Evolutionary conservation across 257 asterid genomes (phyloP), one percentile per base, ranked within the genome.

Genomic region (Agastache rugosa): DNA sequence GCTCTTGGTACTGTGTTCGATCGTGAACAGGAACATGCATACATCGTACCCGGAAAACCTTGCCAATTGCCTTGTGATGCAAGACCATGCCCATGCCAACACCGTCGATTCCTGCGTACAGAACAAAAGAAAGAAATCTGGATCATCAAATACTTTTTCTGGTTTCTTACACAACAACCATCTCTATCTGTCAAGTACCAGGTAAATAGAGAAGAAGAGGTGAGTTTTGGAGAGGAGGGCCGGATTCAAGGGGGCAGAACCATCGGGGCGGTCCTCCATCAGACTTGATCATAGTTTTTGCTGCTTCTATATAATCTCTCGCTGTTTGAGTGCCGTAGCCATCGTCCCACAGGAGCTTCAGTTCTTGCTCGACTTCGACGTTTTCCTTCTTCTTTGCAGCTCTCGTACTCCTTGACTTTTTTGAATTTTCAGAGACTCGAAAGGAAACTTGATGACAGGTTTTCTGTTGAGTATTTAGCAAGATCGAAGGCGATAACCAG

Each of bases 51-150:
- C 78, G 67, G 45, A 86, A 88, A 48, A 86, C 88, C 85, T 83
- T 88, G 45, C 91, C 91, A 17, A 88, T 78, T 41, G 94, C 83
- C 78, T 83, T 84, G 83, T 88, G 90, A n/a, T 88, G 91, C 85
- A 75, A 48, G 23, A 88, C 62, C 79, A 88, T 78, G 1, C 94
- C 94, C 87, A 81, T 73, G 1, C 94, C 94, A 16, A 86, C 75
- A n/a, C 91, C 94, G 71, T 88, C 94, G 2, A 81, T 77, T 61
- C 94, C 94, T 86, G 76, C 84, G 73, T 17, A 45, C 31, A 44
- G 31, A 5, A 37, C 15, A 41, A 19, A 50, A 35, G 34, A 65
- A 47, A 10, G 16, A 55, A 15, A 3, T 11, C 1, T 1, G 19
- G 19, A 14, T 8, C 62, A 31, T 55, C 62, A 22, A 55, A 22